Evolutionary conservation across 2,329 filamentous ascomycete species (phyloP), one percentile per base, ranked within the genome.

Genomic region (Chalaropsis thielavioides): DNA sequence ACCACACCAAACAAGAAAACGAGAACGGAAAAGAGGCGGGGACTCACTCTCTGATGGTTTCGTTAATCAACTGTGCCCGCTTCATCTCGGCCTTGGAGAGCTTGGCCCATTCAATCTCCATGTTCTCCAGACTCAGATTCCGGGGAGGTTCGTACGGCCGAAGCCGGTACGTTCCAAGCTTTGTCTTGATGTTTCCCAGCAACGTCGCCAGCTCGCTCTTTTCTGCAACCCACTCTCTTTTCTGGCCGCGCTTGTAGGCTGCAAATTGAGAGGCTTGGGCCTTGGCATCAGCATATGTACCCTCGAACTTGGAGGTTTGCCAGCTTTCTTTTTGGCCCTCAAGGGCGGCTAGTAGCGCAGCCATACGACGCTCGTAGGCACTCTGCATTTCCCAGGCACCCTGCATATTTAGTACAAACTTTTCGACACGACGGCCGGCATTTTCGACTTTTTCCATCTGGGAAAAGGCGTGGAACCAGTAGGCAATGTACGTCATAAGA

Each of bases 351-450:
- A 97, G 79, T 49, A 99, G 80, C 69, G 86, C 89, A 66, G 84
- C 84, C 89, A 97, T 95, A 67, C 94, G 84, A 72, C 88, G 83
- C 79, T 99, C 94, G 73, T 92, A 99, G 38, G 88, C 89, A 73
- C 90, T 95, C 76, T 99, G 92, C 94, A 99, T 99, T 76, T 96
- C 92, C 94, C 94, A 99, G 8, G 94, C 92, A 24, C 94, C 94
- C 73, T 96, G 91, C 94, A 99, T 97, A 74, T 94, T 97, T 73
- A 90, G 90, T 70, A 99, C 89, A 72, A 99, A 99, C 76, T 99
- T 99, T 78, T 99, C 94, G 4, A 99, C 94, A 70, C 94, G 84
- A 68, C 94, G 84, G 4, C 94, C 94, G 3, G 94, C 94, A 73
- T 99, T 99, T 76, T 99, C 94, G 8, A 99, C 94, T 74, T 92